Evolutionary conservation across 352 stramenopile species (phyloP).

Genomic region (Lagenidium giganteum): DNA sequence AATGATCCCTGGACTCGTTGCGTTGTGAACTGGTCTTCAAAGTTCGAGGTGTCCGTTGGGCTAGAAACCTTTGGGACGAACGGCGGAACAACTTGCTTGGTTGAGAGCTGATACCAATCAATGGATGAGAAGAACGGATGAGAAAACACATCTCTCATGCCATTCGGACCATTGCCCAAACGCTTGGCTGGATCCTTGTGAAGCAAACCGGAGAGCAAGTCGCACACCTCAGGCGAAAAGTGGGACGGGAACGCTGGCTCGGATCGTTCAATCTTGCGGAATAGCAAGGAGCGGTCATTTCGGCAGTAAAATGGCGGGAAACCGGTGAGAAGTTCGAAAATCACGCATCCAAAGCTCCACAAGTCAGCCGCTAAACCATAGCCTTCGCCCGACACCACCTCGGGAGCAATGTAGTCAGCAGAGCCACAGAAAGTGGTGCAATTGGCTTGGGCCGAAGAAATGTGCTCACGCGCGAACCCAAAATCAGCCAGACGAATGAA

Average conservation of each 20-base stretch:
- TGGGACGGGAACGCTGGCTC: constrained; percentile 91
- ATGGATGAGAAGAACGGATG: constrained; percentile 73
- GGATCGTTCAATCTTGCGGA: constrained; percentile 94
- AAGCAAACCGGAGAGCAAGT: constrained; percentile 55
- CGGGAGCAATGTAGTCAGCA: constrained; percentile 81
- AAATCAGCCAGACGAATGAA: constrained; percentile 88
- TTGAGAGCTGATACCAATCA: constrained; percentile 71
- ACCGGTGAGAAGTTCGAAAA: constrained; percentile 81
- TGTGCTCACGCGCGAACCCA: constrained; percentile 60
- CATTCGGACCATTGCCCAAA: constrained; percentile 42
- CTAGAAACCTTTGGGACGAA: constrained; percentile 40
- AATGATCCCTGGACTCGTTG: constrained; percentile 60
- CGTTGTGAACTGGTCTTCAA: constrained; percentile 69
- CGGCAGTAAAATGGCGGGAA: constrained; percentile 92
- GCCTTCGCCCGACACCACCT: constrained; percentile 64
- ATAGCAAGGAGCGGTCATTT: constrained; percentile 89
- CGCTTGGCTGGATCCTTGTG: constrained; percentile 56
- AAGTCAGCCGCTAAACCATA: constrained; percentile 77
- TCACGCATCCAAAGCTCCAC: constrained; percentile 88
- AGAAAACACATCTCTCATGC: constrained; percentile 68
- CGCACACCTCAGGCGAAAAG: constrained; percentile 60
- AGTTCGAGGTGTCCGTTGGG: constrained; percentile 63
- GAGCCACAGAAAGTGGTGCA: constrained; percentile 83
- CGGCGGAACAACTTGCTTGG: constrained; percentile 66
- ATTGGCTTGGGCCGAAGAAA: constrained; percentile 44